phyloP scores from a whole-genome alignment of 768 basidiomycete species.

The Hemileccinum impolitum region DNA sequence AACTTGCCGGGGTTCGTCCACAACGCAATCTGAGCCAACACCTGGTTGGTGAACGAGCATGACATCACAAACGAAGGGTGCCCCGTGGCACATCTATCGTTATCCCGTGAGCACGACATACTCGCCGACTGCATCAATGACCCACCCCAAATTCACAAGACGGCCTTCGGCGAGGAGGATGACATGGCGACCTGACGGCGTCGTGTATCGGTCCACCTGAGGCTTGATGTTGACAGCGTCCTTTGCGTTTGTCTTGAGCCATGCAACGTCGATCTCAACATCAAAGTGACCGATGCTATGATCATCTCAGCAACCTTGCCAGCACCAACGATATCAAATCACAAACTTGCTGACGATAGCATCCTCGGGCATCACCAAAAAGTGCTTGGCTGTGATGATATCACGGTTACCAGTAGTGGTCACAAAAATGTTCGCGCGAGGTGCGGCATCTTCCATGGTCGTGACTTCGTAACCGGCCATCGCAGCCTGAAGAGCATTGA shows the following conservation, averaged over 20 bases:
- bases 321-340: neutral
- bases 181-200: slow-evolving; percentile 88
- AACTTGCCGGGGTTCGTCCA: slow-evolving; percentile 93
- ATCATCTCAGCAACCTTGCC: slow-evolving; percentile 10
- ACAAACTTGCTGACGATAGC: slow-evolving; percentile 96
- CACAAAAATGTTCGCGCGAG: slow-evolving; percentile 87
- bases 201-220: slow-evolving; percentile 97
- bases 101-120: slow-evolving; percentile 5
- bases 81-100: slow-evolving; percentile 83
- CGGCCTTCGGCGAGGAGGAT: slow-evolving; percentile 98
- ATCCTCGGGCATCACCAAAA: slow-evolving; percentile 93
- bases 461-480: slow-evolving; percentile 99
- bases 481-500: slow-evolving; percentile 99
- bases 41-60: slow-evolving; percentile 99
- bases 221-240: slow-evolving; percentile 91
- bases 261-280: slow-evolving; percentile 93
- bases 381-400: slow-evolving; percentile 92
- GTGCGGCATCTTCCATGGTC: slow-evolving; percentile 97
- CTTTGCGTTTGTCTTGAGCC: slow-evolving; percentile 93
- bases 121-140: neutral
- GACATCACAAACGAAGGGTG: slow-evolving; percentile 99
- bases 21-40: slow-evolving; percentile 95
- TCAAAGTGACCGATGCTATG: slow-evolving; percentile 82
- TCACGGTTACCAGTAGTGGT: slow-evolving; percentile 99
- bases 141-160: slow-evolving; percentile 95